phyloP scores from a whole-genome alignment of 2,329 filamentous ascomycete genomes.

The Mollisiaceae sp. region DNA sequence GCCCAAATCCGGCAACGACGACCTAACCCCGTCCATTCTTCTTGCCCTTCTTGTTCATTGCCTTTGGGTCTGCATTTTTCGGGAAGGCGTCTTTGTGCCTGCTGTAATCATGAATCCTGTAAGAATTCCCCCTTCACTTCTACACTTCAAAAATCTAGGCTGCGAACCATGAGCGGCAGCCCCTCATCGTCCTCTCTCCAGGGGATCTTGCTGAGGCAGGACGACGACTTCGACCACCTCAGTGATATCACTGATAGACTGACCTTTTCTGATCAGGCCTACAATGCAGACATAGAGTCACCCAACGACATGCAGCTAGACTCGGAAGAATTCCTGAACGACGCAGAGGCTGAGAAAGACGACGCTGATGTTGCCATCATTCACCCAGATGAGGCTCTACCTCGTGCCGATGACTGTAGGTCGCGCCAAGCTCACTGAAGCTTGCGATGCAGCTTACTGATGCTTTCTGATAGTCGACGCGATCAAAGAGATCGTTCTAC shows the following conservation, averaged over 20 bases:
- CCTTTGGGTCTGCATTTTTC: constrained; percentile 17
- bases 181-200: neutral
- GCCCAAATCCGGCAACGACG: constrained; percentile 13
- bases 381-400: constrained; percentile 42
- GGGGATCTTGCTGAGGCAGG: neutral
- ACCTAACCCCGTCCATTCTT: constrained; percentile 5
- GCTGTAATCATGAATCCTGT: constrained; percentile 32
- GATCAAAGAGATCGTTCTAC: constrained; percentile 82
- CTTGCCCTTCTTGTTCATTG: constrained; percentile 23
- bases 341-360: constrained; percentile 44
- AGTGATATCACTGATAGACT: neutral
- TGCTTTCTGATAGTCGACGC: constrained; percentile 65
- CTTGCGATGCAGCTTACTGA: constrained; percentile 28
- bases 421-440: neutral
- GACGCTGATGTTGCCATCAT: constrained; percentile 49
- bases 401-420: constrained; percentile 47
- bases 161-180: constrained; percentile 5
- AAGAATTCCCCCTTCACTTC: constrained; percentile 22
- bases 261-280: constrained; percentile 31
- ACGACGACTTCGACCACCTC: constrained; percentile 3
- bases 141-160: constrained; percentile 10
- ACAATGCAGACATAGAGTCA: constrained; percentile 38
- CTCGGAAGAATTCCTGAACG: constrained; percentile 40
- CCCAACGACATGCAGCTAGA: constrained; percentile 43
- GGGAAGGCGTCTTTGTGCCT: constrained; percentile 35